Base-by-base conservation (phyloP, 768 basidiomycete genomes). In the Lactarius pseudohatsudake region DNA sequence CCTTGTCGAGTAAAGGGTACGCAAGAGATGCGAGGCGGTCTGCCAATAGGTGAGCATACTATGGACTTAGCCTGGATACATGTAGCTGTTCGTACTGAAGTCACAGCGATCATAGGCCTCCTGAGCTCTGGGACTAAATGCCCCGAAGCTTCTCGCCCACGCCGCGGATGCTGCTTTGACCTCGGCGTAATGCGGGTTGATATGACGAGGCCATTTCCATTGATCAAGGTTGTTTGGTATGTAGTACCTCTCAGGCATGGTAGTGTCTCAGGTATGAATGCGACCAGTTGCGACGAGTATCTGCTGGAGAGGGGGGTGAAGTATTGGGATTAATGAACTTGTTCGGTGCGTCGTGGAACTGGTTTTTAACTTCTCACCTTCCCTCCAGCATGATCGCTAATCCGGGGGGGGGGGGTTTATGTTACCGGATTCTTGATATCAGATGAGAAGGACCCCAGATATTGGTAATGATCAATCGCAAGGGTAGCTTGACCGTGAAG, bases 121-220 rank as follows among this genome's bases (percentile, higher is more conserved):
- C 47, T 70, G 71, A 43, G 72, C 68, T 54, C 67, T 66, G 13
- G 66, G 59, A 41, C 62, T 64, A 60, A 74, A 73, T 7, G 73
- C 71, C 38, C 68, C 62, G 61, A 74, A 74, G 20, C 70, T 62
- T 10, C 72, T 64, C 13, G 63, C 64, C 73, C 73, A 74, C 10
- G 62, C 67, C 22, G 67, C 57, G 0, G 72, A 72, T 47, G 65
- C 71, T 13, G 69, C 68, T 56, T 71, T 72, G 53, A 62, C 71
- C 41, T 66, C 66, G 2, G 65, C 57, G 53, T 72, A 74, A 53
- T 73, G 55, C 13, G 71, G 69, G 30, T 74, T 74, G 38, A 73
- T 38, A 22, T 57, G 60, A 45, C 73, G 73, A 13, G 68, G 69
- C 73, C 72, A 73, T 38, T 73, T 71, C 73, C 73, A 74, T 38